Evolutionary conservation across 31 red algal genomes (phyloP).

Genomic region (Endocladia muricata): DNA sequence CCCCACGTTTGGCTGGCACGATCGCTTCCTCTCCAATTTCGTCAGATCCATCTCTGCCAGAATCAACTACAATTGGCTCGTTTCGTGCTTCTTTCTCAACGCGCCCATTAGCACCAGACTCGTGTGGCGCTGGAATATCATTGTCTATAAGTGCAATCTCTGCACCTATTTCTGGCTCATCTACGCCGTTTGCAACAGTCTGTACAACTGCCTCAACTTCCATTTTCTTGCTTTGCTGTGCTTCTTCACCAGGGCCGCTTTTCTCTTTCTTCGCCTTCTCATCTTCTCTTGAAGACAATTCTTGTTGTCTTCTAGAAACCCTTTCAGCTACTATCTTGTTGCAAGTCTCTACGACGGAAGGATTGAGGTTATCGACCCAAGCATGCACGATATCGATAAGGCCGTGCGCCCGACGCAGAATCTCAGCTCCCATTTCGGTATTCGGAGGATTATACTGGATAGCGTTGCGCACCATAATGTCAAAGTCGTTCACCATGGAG

Average conservation of each 20-base stretch:
- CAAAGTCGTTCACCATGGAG: slow-evolving; percentile 81
- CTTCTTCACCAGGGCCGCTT: neutral
- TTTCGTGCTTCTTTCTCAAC: neutral
- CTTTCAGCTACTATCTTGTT: slow-evolving; percentile 68
- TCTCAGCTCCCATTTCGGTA: slow-evolving; percentile 59
- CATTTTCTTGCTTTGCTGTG: neutral
- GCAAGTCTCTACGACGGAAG: slow-evolving; percentile 63
- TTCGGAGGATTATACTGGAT: slow-evolving; percentile 85
- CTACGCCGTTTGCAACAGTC: neutral
- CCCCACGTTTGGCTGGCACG: slow-evolving; percentile 10
- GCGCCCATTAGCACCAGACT: neutral
- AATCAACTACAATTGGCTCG: neutral
- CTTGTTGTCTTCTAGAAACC: slow-evolving; percentile 14
- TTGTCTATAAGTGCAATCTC: neutral
- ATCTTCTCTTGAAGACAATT: neutral
- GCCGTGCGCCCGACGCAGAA: slow-evolving; percentile 70
- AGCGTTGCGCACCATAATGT: slow-evolving; percentile 77
- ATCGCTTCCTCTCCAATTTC: neutral
- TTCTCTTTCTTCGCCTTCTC: neutral
- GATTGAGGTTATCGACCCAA: slow-evolving; percentile 74
- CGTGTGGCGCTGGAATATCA: too few relatives aligned
- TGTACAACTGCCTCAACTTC: neutral
- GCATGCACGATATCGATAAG: slow-evolving; percentile 87
- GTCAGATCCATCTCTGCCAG: neutral
- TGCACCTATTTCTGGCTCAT: neutral